Evolutionary conservation across 164 flowering plant species (phyloP).

Genomic region (Vitis cinerea): DNA sequence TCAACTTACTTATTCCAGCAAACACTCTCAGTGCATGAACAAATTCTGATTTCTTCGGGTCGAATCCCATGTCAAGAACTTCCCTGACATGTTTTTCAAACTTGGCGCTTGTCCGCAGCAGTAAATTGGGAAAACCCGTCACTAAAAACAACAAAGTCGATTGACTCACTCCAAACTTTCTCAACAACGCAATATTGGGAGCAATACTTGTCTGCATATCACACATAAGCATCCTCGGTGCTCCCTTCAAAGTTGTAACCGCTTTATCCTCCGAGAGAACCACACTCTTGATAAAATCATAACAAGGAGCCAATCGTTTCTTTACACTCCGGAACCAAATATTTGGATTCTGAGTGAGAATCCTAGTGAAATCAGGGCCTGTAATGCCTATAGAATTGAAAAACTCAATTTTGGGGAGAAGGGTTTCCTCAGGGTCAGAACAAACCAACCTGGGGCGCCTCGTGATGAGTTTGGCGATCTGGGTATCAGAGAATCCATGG

Average conservation of each 20-base stretch:
- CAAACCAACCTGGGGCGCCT: background rate
- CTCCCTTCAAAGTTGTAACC: background rate
- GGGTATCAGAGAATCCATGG: conserved; percentile 3
- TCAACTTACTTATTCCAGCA: background rate
- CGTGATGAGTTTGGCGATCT: conserved; percentile 3
- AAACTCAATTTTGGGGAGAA: conserved; percentile 12
- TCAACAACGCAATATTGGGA: conserved; percentile 9
- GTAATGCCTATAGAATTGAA: conserved; percentile 5
- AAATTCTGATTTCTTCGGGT: background rate
- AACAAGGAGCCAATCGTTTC: background rate
- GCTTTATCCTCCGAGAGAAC: conserved; percentile 2
- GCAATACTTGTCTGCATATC: background rate
- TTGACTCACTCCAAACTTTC: conserved; percentile 5
- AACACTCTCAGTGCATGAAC: background rate
- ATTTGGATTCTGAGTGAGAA: background rate
- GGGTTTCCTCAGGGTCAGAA: conserved; percentile 1
- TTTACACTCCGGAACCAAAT: background rate
- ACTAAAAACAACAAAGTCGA: background rate
- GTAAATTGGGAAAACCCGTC: background rate
- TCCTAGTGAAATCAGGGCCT: background rate
- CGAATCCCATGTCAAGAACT: background rate
- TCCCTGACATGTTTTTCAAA: background rate
- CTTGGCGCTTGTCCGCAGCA: background rate
- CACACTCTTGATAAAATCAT: background rate
- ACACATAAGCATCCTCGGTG: background rate